Evolutionary conservation across 1,139 yeast genomes (phyloP), one percentile per base, ranked within the genome.

Genomic region (Hansenula anomala): DNA sequence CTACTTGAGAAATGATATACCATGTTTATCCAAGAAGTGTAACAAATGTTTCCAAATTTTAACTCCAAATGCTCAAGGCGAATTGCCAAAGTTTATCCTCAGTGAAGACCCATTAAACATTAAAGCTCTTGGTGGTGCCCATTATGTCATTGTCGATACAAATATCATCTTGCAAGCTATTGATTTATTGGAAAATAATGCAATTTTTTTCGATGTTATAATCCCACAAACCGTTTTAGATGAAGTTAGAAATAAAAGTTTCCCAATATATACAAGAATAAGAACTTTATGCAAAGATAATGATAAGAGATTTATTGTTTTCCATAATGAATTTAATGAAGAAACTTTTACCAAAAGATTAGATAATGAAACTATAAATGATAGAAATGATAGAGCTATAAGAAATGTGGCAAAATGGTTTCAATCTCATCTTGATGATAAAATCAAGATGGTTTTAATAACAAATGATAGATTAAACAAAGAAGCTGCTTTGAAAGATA

Each of bases 161-260:
- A 90, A 92, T 57, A 82, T 92, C 45, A 84, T 88, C 3, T 67
- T 92, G 43, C 87, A 83, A 57, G 95, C 96, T 8, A 90, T 94
- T 46, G 98, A 92, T 60, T 65, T 92, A 46, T 66, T 94, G 45
- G 99, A 94, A 59, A 82, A 80, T 55, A 71, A 72, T 28, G 73
- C 76, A 34, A 82, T 87, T 41, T 88, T 94, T 56, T 82, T 75
- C 55, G 97, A 94, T 63, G 96, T 90, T 18, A 82, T 94, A 40
- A 67, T 94, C 14, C 96, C 97, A 3, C 98, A 94, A 60, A 84
- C 95, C 3, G 97, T 88, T 1, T 69, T 94, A 33, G 97, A 94
- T 53, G 97, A 94, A 61, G 96, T 90, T 16, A 77, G 89, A 47
- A 89, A 88, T 58, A 72, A 85, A 55, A 86, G 96, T 33, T 77